Conservation (phyloP, 2,329 filamentous ascomycete species). For the Domatiomyces catenatus region DNA sequence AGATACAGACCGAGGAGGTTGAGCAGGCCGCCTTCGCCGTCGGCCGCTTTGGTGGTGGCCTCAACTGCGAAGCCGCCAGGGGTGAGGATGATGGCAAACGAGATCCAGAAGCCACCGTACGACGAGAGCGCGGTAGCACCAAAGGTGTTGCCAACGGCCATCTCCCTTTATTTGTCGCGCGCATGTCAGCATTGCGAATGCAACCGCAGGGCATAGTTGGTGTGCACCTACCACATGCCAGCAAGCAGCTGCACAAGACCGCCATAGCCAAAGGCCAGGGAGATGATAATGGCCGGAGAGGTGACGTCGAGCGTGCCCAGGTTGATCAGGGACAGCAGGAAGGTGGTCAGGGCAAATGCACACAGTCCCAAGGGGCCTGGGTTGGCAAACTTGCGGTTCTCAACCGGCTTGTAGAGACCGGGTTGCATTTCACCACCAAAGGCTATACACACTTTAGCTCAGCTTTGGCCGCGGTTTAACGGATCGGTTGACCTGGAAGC, state of each 20-base stretch:
- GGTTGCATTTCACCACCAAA: slow-evolving; percentile 63
- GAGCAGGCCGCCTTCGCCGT: slow-evolving; percentile 29
- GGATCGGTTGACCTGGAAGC: slow-evolving; percentile 8
- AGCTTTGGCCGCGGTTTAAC: not conserved
- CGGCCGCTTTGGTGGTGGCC: slow-evolving; percentile 25
- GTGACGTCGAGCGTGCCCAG: slow-evolving; percentile 46
- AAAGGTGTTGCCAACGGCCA: slow-evolving; percentile 77
- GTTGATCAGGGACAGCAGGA: slow-evolving; percentile 63
- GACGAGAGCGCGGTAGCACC: slow-evolving; percentile 68
- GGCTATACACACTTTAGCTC: slow-evolving; percentile 25
- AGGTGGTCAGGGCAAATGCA: slow-evolving; percentile 71
- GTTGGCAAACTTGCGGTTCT: slow-evolving; percentile 58
- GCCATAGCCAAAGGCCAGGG: slow-evolving; percentile 58
- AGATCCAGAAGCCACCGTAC: slow-evolving; percentile 73
- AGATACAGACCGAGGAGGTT: slow-evolving; percentile 61
- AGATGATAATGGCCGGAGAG: slow-evolving; percentile 51
- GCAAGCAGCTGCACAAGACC: slow-evolving; percentile 64
- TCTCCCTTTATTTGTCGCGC: slow-evolving; percentile 44
- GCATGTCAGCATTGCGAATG: not conserved
- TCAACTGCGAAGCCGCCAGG: slow-evolving; percentile 50
- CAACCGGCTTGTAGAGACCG: slow-evolving; percentile 49
- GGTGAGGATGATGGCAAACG: slow-evolving; percentile 56
- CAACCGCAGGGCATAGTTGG: not conserved
- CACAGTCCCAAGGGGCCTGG: slow-evolving; percentile 61
- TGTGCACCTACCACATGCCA: slow-evolving; percentile 60